phyloP scores from a whole-genome alignment of 2,329 filamentous ascomycete genomes.

The Thielaviopsis ethacetica region DNA sequence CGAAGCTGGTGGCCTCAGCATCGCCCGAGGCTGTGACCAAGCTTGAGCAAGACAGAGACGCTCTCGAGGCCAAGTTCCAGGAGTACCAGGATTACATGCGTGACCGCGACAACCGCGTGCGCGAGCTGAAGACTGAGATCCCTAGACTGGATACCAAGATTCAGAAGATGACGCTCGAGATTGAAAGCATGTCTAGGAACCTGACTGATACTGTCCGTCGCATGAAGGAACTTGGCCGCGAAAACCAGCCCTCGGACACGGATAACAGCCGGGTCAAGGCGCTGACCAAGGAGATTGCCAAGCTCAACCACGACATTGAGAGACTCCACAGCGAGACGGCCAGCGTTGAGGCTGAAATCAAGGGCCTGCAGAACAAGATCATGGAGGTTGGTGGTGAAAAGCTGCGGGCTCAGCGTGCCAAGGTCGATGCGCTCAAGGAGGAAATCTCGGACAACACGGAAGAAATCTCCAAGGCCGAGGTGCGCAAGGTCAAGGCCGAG shows the following conservation, averaged over 20 bases:
- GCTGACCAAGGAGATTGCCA: conserved; percentile 62
- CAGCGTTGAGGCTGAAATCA: conserved; percentile 84
- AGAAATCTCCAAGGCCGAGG: conserved; percentile 70
- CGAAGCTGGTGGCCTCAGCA: conserved; percentile 75
- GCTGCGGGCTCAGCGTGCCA: conserved; percentile 75
- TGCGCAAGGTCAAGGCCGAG: conserved; percentile 80
- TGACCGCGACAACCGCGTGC: conserved; percentile 58
- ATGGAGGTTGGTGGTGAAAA: conserved; percentile 96
- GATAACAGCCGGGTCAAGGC: conserved; percentile 59
- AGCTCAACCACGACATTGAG: conserved; percentile 61
- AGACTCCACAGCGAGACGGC: conserved; percentile 72
- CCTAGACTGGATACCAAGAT: conserved; percentile 77
- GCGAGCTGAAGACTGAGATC: conserved; percentile 58
- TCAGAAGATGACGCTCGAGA: conserved; percentile 77
- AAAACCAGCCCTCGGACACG: conserved; percentile 63
- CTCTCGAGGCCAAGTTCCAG: conserved; percentile 66
- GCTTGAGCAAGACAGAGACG: conserved; percentile 73
- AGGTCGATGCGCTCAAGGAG: conserved; percentile 76
- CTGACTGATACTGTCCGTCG: conserved; percentile 70
- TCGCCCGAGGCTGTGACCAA: conserved; percentile 78
- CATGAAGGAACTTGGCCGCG: conserved; percentile 66
- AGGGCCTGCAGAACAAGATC: conserved; percentile 83
- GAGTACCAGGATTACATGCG: conserved; percentile 74
- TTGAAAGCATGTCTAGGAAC: conserved; percentile 75
- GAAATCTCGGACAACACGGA: conserved; percentile 70